Conservation (phyloP, 2,329 filamentous ascomycete genomes). For the Pseudopithomyces chartarum region DNA sequence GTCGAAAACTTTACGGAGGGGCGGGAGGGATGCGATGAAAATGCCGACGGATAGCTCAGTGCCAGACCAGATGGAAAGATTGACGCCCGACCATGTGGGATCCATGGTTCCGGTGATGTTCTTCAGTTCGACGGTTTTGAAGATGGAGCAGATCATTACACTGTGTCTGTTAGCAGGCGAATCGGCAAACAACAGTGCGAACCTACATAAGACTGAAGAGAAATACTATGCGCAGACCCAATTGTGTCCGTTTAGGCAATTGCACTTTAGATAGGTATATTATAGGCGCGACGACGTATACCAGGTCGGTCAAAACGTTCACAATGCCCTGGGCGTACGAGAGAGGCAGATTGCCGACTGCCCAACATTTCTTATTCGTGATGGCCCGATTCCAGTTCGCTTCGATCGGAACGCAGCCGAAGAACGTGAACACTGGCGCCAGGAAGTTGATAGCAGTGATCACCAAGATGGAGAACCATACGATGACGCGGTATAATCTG, state of each 20-base stretch:
- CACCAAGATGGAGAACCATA: constrained; percentile 35
- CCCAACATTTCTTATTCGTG: constrained; percentile 27
- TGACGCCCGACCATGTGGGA: constrained; percentile 31
- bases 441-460: constrained; percentile 34
- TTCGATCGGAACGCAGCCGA: constrained; percentile 33
- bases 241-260: constrained; percentile 29
- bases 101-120: constrained; percentile 26
- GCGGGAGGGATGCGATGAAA: constrained; percentile 16
- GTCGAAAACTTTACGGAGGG: constrained; percentile 33
- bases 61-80: constrained; percentile 31
- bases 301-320: constrained; percentile 35
- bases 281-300: constrained; percentile 35
- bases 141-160: constrained; percentile 33
- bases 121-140: constrained; percentile 33
- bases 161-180: constrained; percentile 12
- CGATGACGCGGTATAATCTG: constrained; percentile 25
- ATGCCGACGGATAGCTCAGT: constrained; percentile 21
- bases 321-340: constrained; percentile 33
- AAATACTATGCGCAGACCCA: constrained; percentile 34
- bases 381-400: constrained; percentile 32
- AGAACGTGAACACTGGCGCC: constrained; percentile 27
- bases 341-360: constrained; percentile 22
- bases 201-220: constrained; percentile 36
- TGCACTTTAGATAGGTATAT: constrained; percentile 33
- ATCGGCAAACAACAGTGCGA: not conserved